Evolutionary conservation across 768 basidiomycete genomes (phyloP), one percentile per base, ranked within the genome.

Genomic region (Thelephora ganbajun): DNA sequence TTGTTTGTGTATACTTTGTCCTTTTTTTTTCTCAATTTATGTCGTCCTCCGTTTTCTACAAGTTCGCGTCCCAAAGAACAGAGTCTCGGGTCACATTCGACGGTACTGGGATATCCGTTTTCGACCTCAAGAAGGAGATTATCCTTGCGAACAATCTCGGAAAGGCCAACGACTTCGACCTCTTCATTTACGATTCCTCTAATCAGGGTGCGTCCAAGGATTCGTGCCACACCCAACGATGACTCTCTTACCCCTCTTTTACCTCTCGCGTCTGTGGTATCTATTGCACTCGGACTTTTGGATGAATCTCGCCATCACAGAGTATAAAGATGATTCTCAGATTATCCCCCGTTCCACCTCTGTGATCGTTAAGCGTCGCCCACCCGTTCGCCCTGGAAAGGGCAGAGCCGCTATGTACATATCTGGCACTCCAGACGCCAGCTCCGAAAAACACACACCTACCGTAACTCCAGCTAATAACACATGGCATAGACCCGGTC

Each of bases 71-170:
- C 55, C 83, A 89, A 63, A 88, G 76, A 70, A 82, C 87, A 69
- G 94, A 98, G 67, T 92, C 91, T 49, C 74, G 91, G 61, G 81
- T 99, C 64, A 83, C 89, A 47, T 97, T 99, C 71, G 94, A 99
- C 63, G 96, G 96, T 59, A 97, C 94, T 56, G 90, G 91, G 53
- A 98, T 99, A 61, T 92, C 92, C 60, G 91, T 98, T 57, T 98
- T 97, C 73, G 96, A 99, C 68, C 72, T 99, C 66, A 99, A 99
- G 71, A 88, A 83, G 72, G 96, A 98, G 68, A 89, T 99, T 61
- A 94, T 99, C 59, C 70, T 94, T 59, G 86, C 86, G 62, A 97
- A 97, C 62, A 91, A 84, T 63, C 80, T 99, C 67, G 84, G 83
- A 69, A 93, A 91, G 73, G 91, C 89, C 50, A 90, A 84, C 61